phyloP scores from a whole-genome alignment of 495 filamentous ascomycete genomes.

The Hamigera avellanea region DNA sequence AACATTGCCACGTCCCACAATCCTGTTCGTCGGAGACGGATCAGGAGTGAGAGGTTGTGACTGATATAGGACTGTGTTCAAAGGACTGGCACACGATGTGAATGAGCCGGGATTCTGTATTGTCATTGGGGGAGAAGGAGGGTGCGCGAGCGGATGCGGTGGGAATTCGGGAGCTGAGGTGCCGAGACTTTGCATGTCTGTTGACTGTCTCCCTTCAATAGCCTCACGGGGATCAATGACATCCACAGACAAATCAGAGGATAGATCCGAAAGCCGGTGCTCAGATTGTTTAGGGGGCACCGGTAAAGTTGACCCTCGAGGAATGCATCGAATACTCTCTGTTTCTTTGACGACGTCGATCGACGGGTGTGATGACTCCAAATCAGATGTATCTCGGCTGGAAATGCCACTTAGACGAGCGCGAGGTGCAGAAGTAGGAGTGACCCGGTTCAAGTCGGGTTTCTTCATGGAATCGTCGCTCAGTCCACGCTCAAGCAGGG shows the following conservation, averaged over 20 bases:
- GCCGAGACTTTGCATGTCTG: constrained; percentile 21
- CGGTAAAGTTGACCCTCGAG: constrained; percentile 32
- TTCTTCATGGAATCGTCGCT: constrained; percentile 45
- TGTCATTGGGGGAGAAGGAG: constrained; percentile 72
- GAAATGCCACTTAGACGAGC: constrained; percentile 15
- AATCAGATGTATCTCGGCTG: constrained; percentile 18
- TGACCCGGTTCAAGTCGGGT: constrained; percentile 9
- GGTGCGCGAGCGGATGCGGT: constrained; percentile 55
- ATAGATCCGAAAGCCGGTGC: constrained; percentile 62
- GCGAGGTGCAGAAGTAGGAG: constrained; percentile 3
- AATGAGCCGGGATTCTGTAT: constrained; percentile 48
- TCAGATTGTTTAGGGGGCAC: constrained; percentile 37
- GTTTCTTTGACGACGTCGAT: constrained; percentile 47
- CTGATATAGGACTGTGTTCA: constrained; percentile 28
- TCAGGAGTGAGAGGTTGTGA: constrained; percentile 39
- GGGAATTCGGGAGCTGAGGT: constrained; percentile 42
- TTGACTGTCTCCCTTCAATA: constrained; percentile 21
- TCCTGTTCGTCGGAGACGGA: constrained; percentile 30
- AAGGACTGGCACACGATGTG: constrained; percentile 20
- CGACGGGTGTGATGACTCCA: constrained; percentile 34
- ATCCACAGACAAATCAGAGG: constrained; percentile 70
- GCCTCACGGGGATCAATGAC: constrained; percentile 39
- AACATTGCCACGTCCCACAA: constrained; percentile 3
- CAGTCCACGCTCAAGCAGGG: constrained; percentile 62
- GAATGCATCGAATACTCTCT: constrained; percentile 44